Evolutionary conservation across 1,284 basidiomycete species (phyloP).

Genomic region (Heterobasidion occidentale): DNA sequence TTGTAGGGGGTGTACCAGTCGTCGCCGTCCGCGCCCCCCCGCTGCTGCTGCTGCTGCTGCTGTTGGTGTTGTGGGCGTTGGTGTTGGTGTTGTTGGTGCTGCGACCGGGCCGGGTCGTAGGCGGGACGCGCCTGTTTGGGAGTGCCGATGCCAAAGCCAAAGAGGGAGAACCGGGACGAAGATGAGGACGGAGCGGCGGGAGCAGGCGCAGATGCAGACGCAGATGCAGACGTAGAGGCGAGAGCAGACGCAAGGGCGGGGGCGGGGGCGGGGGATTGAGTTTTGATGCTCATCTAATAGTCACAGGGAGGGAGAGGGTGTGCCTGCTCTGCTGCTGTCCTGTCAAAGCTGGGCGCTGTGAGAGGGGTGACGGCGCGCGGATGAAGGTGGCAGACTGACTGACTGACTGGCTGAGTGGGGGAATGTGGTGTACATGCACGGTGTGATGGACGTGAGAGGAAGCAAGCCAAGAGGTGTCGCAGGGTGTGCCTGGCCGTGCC

Average conservation of each 20-base stretch:
- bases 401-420: background rate
- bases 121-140: conserved; percentile 4
- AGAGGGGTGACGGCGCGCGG: too few species aligned
- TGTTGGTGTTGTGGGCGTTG: background rate
- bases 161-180: conserved; percentile 7
- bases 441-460: too few species aligned
- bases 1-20: conserved; percentile 60
- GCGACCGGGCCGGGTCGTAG: background rate
- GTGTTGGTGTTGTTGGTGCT: background rate
- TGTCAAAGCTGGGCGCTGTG: too few species aligned
- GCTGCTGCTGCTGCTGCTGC: conserved; percentile 1
- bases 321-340: too few species aligned
- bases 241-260: too few species aligned
- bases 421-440: too few species aligned
- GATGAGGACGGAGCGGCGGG: background rate
- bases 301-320: too few species aligned
- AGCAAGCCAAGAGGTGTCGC: too few species aligned
- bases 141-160: conserved; percentile 5
- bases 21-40: background rate
- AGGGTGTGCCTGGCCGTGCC: too few species aligned
- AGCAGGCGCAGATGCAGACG: background rate
- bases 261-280: too few species aligned
- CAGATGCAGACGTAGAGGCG: too few species aligned
- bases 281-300: too few species aligned
- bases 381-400: background rate